Percentiles rank a stretch among this genome's conserved stretches.
These are phyloP conservation scores for Salvia sclarea DNA, from an alignment of 305 asterid species.

Conservation along the genomic window DNA sequence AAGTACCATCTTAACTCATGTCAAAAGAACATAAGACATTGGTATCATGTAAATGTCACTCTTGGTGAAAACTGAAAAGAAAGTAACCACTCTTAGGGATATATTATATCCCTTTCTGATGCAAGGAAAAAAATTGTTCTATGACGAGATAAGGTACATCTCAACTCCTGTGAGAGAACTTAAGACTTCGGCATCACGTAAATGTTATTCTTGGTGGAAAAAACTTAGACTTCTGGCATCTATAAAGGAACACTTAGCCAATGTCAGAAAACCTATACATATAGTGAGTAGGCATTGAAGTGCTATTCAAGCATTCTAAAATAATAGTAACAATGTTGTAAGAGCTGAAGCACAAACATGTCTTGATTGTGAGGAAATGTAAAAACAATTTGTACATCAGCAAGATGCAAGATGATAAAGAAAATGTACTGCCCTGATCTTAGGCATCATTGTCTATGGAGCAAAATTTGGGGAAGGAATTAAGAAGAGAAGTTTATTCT, in stretches of 20 bases:
- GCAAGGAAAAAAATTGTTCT: not conserved
- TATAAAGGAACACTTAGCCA: slow-evolving; percentile 11
- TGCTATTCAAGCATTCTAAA: slow-evolving; percentile 1
- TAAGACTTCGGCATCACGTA: not conserved
- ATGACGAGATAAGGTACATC: not conserved
- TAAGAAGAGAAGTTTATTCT: slow-evolving; percentile 23
- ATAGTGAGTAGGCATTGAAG: slow-evolving; percentile 5
- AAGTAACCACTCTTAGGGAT: no score
- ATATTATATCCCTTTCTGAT: not conserved
- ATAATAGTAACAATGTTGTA: not conserved
- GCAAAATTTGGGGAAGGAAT: slow-evolving; percentile 14
- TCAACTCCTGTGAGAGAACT: not conserved
- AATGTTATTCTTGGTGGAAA: not conserved
- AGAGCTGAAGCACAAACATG: slow-evolving; percentile 18
- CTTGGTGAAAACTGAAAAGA: not conserved
- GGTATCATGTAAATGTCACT: not conserved
- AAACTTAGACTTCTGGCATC: slow-evolving; percentile 23
- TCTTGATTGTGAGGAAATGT: not conserved
- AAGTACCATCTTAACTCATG: not conserved
- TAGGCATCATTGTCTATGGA: slow-evolving; percentile 17
- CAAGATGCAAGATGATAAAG: slow-evolving; percentile 1
- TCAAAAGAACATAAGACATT: not conserved
- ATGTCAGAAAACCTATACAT: not conserved
- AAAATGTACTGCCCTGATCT: slow-evolving; percentile 19
- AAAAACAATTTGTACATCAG: slow-evolving; percentile 5